Percentiles rank a stretch among this genome's conserved stretches.
phyloP scores from a whole-genome alignment of 352 stramenopile genomes.

The Peronospora farinosa region DNA sequence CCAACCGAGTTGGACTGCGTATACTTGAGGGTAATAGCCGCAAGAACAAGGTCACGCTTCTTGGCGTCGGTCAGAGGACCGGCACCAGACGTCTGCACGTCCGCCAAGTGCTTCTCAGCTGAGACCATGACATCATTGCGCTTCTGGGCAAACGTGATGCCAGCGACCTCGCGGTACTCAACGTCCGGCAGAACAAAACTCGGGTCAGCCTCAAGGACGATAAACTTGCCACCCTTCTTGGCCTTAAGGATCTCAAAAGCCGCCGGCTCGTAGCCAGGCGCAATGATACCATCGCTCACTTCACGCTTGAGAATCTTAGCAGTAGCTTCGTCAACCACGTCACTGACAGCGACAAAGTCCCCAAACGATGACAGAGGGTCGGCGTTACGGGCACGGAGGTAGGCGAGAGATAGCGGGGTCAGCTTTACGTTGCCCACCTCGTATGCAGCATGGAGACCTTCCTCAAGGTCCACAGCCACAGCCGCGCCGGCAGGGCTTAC shows the following conservation, averaged over 20 bases:
- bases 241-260: conserved; percentile 96
- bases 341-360: conserved; percentile 97
- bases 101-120: conserved; percentile 84
- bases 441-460: conserved; percentile 91
- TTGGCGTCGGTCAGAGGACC: conserved; percentile 86
- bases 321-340: conserved; percentile 97
- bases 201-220: conserved; percentile 94
- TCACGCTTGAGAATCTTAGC: conserved; percentile 98
- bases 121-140: conserved; percentile 96
- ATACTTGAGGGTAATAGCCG: conserved; percentile 99
- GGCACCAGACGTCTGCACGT: conserved; percentile 88
- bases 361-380: conserved; percentile 99
- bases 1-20: conserved; percentile 99
- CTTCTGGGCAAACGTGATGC: conserved; percentile 97
- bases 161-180: conserved; percentile 98
- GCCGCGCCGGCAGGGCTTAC: conserved; percentile 94
- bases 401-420: conserved; percentile 94
- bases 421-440: conserved; percentile 89
- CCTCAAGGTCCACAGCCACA: conserved; percentile 95
- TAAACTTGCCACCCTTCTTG: conserved; percentile 99
- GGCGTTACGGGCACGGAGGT: conserved; percentile 97
- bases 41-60: conserved; percentile 96
- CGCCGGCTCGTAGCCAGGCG: conserved; percentile 95
- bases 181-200: conserved; percentile 89
- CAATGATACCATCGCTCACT: conserved; percentile 99